Base-by-base conservation (phyloP, 2,329 filamentous ascomycete genomes). In the Ceratocystiopsis brevicomis region DNA sequence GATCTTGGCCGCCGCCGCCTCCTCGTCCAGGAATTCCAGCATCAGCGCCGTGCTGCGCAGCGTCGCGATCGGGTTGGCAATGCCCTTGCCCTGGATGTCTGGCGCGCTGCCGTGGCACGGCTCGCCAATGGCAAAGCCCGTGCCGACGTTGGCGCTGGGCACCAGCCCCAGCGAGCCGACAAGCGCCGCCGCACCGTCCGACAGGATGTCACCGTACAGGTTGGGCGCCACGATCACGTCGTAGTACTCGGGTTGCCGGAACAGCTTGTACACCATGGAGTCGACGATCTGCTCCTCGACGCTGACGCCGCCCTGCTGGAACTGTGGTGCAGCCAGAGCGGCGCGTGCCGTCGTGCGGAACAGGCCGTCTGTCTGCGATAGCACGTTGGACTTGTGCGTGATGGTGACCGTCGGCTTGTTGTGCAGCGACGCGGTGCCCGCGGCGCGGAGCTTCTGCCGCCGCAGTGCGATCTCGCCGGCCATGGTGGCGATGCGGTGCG, bases 251-350 rank as follows among this genome's bases (percentile, higher is more conserved):
- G 90, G 90, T 64, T 96, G 85, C 49, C 88, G 84, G 77, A 96
- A 96, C 45, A 98, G 81, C 70, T 96, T 96, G 76, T 96, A 96
- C 46, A 96, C 86, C 90, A 98, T 98, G 48, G 81, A 88, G 65
- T 98, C 90, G 49, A 98, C 88, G 53, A 98, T 98, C 67, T 98
- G 90, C 70, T 96, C 90, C 63, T 96, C 90, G 44, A 95, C 69
- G 37, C 65, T 64, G 43, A 93, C 66, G 48, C 53, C 44, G 47
- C 52, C 45, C 19, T 46, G 39, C 9, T 63, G 61, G 66, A 83
- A 95, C 51, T 66, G 69, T 13, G 71, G 52, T 42, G 69, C 68
- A 25, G 76, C 69, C 10, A 96, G 76, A 4, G 83, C 84, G 30
- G 69, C 68, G 52, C 82, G 78, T 15, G 83, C 76, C 5, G 82